Base-by-base conservation (phyloP, 805 yeast genomes). In the Metschnikowia shivogae region DNA sequence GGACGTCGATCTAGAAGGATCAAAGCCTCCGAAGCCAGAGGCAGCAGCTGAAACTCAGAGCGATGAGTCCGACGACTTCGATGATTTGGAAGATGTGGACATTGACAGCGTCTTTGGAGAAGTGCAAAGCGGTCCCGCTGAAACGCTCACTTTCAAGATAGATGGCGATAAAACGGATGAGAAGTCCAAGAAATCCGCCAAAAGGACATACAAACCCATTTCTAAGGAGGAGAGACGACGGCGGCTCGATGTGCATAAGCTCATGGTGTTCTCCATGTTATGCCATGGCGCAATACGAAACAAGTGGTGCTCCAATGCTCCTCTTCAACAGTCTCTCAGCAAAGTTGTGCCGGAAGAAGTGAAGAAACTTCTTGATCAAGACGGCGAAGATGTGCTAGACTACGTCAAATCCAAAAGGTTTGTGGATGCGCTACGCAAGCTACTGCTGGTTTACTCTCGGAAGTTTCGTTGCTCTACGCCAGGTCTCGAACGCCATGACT, bases 361-460 rank as follows among this genome's bases (percentile, higher is more conserved):
- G 0, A 63, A 70, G 30, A 65, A 65, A 4, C 76, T 82, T 44
- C 60, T 84, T 24, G 73, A 57, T 14, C 60, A 50, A 32, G 50
- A 49, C 13, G 24, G 39, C 6, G 43, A 33, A 9, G 45, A 53
- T 9, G 50, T 54, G 6, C 43, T 56, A 22, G 53, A 42, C 17
- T 59, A 61, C 33, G 78, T 82, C 17, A 75, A 76, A 47, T 71
- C 95, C 0, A 69, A 95, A 44, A 74, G 80, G 53, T 73, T 93
- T 28, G 68, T 90, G 2, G 97, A 89, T 60, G 87, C 92, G 0
- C 56, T 93, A n/a, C 73, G 83, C 36, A 81, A 78, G 49, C 62
- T 86, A 1, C 77, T 86, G 81, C 70, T 67, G 12, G 65, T 72
- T 30, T 93, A 95, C 86, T 59, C 70, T 19, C 63, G 64, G 10